A percentile compares a stretch with the other conserved stretches of the same genome.
Conservation (phyloP, 495 filamentous ascomycete genomes). For the Schizothecium vesticola region DNA sequence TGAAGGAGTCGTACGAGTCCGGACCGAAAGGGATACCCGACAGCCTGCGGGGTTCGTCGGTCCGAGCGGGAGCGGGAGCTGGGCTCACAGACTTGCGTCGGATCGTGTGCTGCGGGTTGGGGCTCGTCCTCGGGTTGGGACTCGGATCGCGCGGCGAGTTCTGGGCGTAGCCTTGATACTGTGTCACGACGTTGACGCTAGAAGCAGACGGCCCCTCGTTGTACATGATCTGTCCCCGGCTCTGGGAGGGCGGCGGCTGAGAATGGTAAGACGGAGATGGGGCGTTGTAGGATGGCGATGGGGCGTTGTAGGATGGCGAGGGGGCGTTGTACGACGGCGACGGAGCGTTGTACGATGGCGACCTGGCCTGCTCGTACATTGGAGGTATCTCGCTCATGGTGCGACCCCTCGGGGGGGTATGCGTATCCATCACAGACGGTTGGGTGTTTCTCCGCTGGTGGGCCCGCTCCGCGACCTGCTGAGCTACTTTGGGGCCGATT, state of each 20-base stretch:
- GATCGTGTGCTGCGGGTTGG: conserved; percentile 45
- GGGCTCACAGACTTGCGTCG: conserved; percentile 68
- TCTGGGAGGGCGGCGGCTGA: conserved; percentile 12
- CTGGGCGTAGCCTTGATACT: conserved; percentile 53
- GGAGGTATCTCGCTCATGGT: conserved; percentile 35
- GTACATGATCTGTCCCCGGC: conserved; percentile 33
- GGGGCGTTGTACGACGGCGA: conserved; percentile 2
- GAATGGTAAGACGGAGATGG: background rate
- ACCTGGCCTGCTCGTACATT: conserved; percentile 21
- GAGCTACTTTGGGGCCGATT: conserved; percentile 54
- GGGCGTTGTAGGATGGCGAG: background rate
- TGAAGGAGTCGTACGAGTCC: conserved; percentile 76
- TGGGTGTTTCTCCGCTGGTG: conserved; percentile 39
- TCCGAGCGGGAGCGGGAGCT: conserved; percentile 55
- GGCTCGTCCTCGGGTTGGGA: background rate
- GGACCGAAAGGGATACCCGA: conserved; percentile 80
- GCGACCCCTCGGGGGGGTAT: conserved; percentile 33
- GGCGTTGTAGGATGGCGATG: conserved; percentile 19
- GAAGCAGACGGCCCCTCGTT: conserved; percentile 35
- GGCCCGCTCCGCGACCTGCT: conserved; percentile 51
- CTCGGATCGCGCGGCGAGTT: conserved; percentile 36
- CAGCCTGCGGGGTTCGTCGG: conserved; percentile 42
- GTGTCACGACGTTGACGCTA: conserved; percentile 27
- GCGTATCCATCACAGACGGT: conserved; percentile 28
- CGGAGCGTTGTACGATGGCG: background rate